phyloP scores from a whole-genome alignment of 352 stramenopile genomes.

The Aphanomyces invadans region DNA sequence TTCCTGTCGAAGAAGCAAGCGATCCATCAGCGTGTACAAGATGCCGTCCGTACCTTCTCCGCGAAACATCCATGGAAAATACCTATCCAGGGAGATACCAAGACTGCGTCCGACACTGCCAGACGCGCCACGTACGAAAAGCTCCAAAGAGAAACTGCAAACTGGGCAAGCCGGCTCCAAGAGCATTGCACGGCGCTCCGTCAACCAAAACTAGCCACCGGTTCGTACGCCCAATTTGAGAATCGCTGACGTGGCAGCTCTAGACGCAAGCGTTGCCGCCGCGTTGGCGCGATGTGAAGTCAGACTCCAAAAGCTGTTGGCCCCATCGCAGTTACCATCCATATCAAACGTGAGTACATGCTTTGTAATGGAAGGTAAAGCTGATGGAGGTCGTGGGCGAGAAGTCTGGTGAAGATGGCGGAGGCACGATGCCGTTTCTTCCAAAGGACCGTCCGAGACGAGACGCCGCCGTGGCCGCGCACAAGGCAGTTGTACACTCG shows the following conservation, averaged over 20 bases:
- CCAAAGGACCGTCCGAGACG: not conserved
- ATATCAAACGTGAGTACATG: not conserved
- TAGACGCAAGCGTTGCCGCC: not conserved
- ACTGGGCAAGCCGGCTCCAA: not conserved
- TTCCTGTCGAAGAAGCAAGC: not conserved
- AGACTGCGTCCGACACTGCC: not conserved
- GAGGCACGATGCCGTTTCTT: not conserved
- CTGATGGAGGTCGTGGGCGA: too few relatives aligned
- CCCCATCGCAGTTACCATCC: not conserved
- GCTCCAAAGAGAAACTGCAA: not conserved
- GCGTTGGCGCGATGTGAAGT: not conserved
- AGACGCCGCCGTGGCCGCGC: not conserved
- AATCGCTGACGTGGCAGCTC: not conserved
- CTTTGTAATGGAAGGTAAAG: not conserved
- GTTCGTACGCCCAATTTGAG: not conserved
- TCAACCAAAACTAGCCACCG: not conserved
- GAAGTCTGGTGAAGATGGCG: too few relatives aligned
- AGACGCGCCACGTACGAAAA: not conserved
- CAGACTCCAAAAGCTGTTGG: not conserved
- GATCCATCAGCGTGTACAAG: not conserved
- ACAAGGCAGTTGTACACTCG: not conserved
- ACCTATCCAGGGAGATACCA: not conserved
- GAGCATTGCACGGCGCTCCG: not conserved
- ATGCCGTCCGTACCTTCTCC: not conserved
- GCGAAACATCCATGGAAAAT: constrained; percentile 4